Conservation (phyloP, 148 eudicot genomes). For the Arctostaphylos glauca region DNA sequence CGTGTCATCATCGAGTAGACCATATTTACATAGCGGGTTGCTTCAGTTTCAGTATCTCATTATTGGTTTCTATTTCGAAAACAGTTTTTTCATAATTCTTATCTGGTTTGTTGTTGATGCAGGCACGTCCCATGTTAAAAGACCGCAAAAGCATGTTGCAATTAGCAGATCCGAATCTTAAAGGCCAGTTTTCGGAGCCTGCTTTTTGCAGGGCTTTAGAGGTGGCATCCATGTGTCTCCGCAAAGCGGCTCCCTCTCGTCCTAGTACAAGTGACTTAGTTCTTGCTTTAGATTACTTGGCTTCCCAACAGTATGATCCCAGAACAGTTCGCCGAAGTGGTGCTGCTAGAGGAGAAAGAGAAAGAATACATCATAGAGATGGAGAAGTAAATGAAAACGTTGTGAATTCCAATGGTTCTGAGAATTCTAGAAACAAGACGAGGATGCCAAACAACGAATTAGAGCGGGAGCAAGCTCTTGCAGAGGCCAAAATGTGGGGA, state of each 20-base stretch:
- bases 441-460: constrained; percentile 18
- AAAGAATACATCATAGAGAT: not conserved
- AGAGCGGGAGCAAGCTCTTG: constrained; percentile 62
- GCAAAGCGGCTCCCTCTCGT: constrained; percentile 41
- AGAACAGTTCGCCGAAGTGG: constrained; percentile 1
- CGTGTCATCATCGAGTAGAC: not conserved
- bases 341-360: constrained; percentile 4
- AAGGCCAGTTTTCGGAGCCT: constrained; percentile 43
- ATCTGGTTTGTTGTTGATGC: constrained; percentile 9
- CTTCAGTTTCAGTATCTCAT: not conserved
- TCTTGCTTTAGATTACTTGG: constrained; percentile 47
- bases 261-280: constrained; percentile 56
- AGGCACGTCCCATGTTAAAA: constrained; percentile 56
- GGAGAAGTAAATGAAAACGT: not conserved
- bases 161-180: constrained; percentile 59
- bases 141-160: constrained; percentile 32
- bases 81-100: not conserved
- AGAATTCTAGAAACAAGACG: constrained; percentile 6
- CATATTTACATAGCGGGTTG: not conserved
- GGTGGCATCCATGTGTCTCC: constrained; percentile 66
- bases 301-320: constrained; percentile 27
- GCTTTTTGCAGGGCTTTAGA: constrained; percentile 41
- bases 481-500: constrained; percentile 83
- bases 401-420: constrained; percentile 1
- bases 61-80: not conserved